Evolutionary conservation across 352 stramenopile species (phyloP), one percentile per base, ranked within the genome.

Genomic region (Globisporangium barbulae): DNA sequence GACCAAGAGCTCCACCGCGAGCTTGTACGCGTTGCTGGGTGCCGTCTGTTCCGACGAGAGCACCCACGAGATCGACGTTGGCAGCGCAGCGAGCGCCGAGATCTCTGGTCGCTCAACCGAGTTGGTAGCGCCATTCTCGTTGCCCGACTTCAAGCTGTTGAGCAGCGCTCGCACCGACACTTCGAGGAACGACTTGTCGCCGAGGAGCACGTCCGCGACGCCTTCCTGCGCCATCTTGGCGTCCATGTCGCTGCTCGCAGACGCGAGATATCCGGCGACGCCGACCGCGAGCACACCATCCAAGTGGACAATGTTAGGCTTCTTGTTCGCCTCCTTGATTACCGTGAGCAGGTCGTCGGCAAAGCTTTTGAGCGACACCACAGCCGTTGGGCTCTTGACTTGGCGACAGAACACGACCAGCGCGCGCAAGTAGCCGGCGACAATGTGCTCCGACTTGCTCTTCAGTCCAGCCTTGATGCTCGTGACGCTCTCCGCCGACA

Each of bases 271-370:
- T 30, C 83, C 85, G 21, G 81, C 83, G 10, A 93, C 61, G 10
- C 74, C 73, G 62, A 94, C 57, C 17, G 88, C 82, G 2, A 96
- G 66, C 35, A 96, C 67, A 15, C 85, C 88, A 44, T 94, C 85
- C n/a, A 93, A 59, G 61, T 93, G 88, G 3, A 74, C 56, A 28
- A 93, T 50, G 53, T 88, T 86, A 0, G 78, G 70, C 71, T 94
- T 96, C 72, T 94, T 96, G 59, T 83, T 90, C 3, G 82, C 64
- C 9, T 92, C 81, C 41, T 77, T 67, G 33, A 87, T 73, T 31
- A 96, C 67, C 0, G 64, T 63, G 45, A 88, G 39, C n/a, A 93
- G 53, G 63, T 92, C 77, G 7, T 81, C 67, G 8, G 73, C 69
- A 64, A 91, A 81, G 5, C 68, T 49, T 2, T 69, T 64, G 10